Base-by-base conservation (phyloP, 2,329 filamentous ascomycete species). In the Cyphellophora europaea region DNA sequence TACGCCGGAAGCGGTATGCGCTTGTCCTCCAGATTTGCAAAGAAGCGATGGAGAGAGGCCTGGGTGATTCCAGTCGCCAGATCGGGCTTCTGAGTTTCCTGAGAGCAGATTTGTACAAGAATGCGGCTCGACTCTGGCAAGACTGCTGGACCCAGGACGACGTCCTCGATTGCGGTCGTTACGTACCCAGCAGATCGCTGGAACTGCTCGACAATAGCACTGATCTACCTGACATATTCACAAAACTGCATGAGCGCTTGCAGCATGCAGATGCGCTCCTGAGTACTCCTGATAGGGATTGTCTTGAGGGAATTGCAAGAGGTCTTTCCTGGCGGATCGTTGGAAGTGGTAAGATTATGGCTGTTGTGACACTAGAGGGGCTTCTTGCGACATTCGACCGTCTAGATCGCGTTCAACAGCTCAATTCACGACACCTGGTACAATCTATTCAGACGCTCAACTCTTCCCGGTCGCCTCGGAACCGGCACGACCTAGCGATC, bases 11-110 rank as follows among this genome's bases (percentile, higher is more conserved):
- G 19, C 40, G 41, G 19, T 39, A 42, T 32, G 35, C 30, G 5
- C 46, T 48, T 3, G 57, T 65, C 8, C 52, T 60, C 8, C 36
- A 48, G 11, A 46, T 70, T n/a, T 64, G 66, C 37, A 44, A 58
- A 25, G 53, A 65, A 45, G 63, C 65, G 8, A 48, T 49, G 30
- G 33, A 30, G 12, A 44, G 43, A 6, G 42, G 46, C 2, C 32
- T 52, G 17, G 55, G 50, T 15, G 31, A 48, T 4, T 32, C 38
- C 11, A 56, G 50, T 32, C 57, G 56, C 50, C 45, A 49, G 2
- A 44, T 53, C 33, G 39, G 53, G 6, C 49, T 64, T 32, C 42
- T 53, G 6, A 44, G 56, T 18, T 52, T 52, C 25, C 38, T 58
- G 19, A 49, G 53, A 35, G 44, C 46, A 13, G 37, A 35, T 29